phyloP scores from a whole-genome alignment of 2,329 filamentous ascomycete species.

The Xylariales sp. region DNA sequence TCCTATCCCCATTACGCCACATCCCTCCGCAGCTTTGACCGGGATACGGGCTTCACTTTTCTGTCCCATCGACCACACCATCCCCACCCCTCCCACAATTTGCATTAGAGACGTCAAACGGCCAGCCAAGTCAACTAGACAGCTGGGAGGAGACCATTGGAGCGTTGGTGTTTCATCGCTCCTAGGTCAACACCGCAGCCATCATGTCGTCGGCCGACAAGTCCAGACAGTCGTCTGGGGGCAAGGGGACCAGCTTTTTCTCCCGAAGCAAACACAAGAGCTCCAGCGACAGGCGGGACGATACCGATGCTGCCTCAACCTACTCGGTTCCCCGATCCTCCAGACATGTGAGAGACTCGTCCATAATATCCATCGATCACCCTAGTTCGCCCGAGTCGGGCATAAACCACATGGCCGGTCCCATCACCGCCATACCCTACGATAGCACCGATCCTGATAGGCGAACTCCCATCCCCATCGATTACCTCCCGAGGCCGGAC shows the following conservation, averaged over 20 bases:
- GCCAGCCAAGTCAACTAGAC: conserved; percentile 7
- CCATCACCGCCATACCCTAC: conserved; percentile 86
- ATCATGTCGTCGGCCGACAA: conserved; percentile 67
- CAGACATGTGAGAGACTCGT: conserved; percentile 70
- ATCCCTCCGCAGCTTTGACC: no score
- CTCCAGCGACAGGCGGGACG: conserved; percentile 62
- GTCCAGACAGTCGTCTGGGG: conserved; percentile 71
- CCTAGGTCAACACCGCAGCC: conserved; percentile 10
- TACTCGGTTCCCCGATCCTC: conserved; percentile 42
- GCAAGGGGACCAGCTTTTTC: conserved; percentile 77
- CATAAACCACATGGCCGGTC: conserved; percentile 71
- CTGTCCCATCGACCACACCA: no score
- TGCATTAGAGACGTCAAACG: conserved; percentile 10
- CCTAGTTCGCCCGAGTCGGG: conserved; percentile 60
- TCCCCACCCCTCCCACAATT: neutral
- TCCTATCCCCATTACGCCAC: no score
- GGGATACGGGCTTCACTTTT: no score
- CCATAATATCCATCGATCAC: conserved; percentile 66
- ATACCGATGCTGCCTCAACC: conserved; percentile 56
- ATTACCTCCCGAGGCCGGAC: conserved; percentile 67
- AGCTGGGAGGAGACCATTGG: conserved; percentile 15
- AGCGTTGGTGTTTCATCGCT: conserved; percentile 21
- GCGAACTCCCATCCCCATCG: conserved; percentile 66
- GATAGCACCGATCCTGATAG: conserved; percentile 63
- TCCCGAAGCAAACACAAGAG: conserved; percentile 80